Base-by-base conservation (phyloP, 495 filamentous ascomycete species). In the Delitschia confertaspora region DNA sequence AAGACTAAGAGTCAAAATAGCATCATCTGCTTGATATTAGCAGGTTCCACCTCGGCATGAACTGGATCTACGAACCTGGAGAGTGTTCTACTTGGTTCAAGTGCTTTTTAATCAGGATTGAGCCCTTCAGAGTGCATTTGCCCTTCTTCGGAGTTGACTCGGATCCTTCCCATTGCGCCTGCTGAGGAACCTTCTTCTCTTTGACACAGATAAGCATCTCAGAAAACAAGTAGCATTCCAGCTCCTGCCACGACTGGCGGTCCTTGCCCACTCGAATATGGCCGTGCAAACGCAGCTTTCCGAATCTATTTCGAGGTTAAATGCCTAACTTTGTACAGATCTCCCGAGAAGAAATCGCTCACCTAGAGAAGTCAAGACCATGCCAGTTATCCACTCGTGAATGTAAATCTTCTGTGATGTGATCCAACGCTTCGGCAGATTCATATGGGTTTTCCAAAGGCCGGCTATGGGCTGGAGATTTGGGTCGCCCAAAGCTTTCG, bases 181-280 rank as follows among this genome's bases (percentile, higher is more conserved):
- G 61, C 5, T 73, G 70, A 3, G 68, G 50, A 19, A 70, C 62
- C 62, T 88, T 93, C 73, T 94, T 95, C 59, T 96, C 91, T 65
- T 95, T 99, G 46, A 96, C 87, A 60, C 91, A 99, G 51, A 99
- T 99, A 38, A 99, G 87, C 91, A 99, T 99, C 64, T 96, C 91
- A 3, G 82, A 83, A 59, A 96, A 99, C 16, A 99, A 74, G 65
- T 85, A 99, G 61, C 93, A 99, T 61, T 96, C 88, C 39, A 99
- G 65, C 59, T 99, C 93, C 67, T 99, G 91, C 91, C 91, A 99
- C 9, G 91, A 88, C 53, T 91, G 75, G 50, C 87, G 86, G 61
- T 99, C 91, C 56, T 96, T 99, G 51, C 93, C 91, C 16, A 99
- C 91, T 41, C 83, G 79, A 49, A 96, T 80, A 11, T 84, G 88